Percentiles rank a stretch among this genome's conserved stretches.
phyloP scores from a whole-genome alignment of 2,329 filamentous ascomycete species.

The Arthroderma sp. region DNA sequence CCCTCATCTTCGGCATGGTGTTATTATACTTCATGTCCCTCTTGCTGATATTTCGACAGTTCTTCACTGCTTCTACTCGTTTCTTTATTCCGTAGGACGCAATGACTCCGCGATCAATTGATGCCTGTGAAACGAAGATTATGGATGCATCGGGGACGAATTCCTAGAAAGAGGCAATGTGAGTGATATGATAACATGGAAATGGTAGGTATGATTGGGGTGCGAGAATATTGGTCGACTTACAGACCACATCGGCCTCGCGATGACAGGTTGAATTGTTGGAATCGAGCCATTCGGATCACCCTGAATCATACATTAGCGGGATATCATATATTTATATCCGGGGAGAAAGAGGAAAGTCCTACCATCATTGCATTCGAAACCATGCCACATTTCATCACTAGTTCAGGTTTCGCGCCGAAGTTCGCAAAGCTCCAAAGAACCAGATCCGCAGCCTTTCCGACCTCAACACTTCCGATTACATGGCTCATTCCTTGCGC shows the following conservation, averaged over 20 bases:
- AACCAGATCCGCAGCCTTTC: conserved; percentile 80
- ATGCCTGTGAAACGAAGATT: conserved; percentile 68
- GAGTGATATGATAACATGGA: background rate
- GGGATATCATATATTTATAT: background rate
- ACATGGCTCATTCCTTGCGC: conserved; percentile 82
- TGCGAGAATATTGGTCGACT: conserved; percentile 9
- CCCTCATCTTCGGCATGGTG: conserved; percentile 68
- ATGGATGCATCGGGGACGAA: conserved; percentile 59
- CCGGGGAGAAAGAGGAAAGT: conserved; percentile 6
- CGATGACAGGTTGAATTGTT: conserved; percentile 70
- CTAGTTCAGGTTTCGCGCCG: conserved; percentile 66
- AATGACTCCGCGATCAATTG: conserved; percentile 53
- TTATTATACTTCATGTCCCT: conserved; percentile 85
- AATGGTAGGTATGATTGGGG: background rate
- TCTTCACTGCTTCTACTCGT: conserved; percentile 64
- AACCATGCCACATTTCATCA: conserved; percentile 83
- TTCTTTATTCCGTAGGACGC: conserved; percentile 64
- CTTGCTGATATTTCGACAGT: conserved; percentile 65
- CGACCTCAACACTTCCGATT: conserved; percentile 74
- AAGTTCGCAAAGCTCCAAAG: conserved; percentile 78
- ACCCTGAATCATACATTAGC: conserved; percentile 37
- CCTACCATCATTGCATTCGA: conserved; percentile 69
- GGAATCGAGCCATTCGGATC: conserved; percentile 77
- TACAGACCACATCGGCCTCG: conserved; percentile 71
- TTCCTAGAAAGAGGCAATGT: background rate